These are phyloP conservation scores for Globisporangium cederbergense DNA, from an alignment of 352 stramenopile species.

Conservation along the genomic window DNA sequence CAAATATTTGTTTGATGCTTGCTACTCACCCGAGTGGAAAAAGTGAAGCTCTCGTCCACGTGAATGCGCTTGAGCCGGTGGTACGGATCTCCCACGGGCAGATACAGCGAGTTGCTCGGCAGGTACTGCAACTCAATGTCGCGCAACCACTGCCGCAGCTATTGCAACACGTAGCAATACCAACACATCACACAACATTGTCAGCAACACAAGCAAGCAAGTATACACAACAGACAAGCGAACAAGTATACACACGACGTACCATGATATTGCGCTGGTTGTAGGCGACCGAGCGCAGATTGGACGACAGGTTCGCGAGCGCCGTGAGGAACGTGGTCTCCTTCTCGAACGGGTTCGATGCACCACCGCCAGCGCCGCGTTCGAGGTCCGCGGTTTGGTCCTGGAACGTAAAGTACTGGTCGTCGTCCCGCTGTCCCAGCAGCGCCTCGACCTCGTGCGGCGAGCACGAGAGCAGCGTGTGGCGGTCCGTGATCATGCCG, in stretches of 20 bases:
- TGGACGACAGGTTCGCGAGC: constrained; percentile 73
- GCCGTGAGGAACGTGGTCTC: constrained; percentile 66
- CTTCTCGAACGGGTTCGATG: constrained; percentile 54
- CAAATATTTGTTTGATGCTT: not conserved
- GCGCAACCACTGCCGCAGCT: constrained; percentile 66
- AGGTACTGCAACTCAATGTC: constrained; percentile 69
- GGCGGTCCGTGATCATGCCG: constrained; percentile 16
- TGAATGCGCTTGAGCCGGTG: constrained; percentile 79
- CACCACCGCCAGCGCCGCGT: constrained; percentile 18
- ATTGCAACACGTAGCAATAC: not conserved
- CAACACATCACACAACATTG: not conserved
- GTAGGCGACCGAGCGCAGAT: constrained; percentile 57
- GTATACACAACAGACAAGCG: not conserved
- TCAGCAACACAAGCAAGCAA: constrained; percentile 2
- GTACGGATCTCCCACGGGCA: constrained; percentile 73
- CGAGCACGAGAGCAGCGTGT: constrained; percentile 20
- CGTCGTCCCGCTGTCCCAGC: constrained; percentile 38
- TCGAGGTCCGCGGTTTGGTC: constrained; percentile 31
- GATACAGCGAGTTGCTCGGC: constrained; percentile 74
- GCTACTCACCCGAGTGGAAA: constrained; percentile 52
- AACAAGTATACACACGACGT: constrained; percentile 6
- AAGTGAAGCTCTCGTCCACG: constrained; percentile 79
- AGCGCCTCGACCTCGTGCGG: constrained; percentile 53
- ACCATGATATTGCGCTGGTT: constrained; percentile 68
- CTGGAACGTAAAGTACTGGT: constrained; percentile 68